Conservation (phyloP, 345 rosid species). For the Pistacia vera region DNA sequence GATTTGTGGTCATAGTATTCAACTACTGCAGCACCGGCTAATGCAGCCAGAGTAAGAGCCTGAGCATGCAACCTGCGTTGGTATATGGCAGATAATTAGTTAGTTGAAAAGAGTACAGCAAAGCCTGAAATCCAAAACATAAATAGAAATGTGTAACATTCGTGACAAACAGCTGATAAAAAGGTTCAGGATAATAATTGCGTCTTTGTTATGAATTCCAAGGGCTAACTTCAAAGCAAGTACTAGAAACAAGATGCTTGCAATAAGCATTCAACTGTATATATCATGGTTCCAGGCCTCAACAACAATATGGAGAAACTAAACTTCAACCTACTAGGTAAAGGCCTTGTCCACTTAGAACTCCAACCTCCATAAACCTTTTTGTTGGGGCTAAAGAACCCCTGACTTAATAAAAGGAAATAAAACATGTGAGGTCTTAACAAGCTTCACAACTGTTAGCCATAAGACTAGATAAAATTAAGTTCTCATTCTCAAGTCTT, state of each 20-base stretch:
- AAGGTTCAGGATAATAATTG: background rate
- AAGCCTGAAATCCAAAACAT: background rate
- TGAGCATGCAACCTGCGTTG: slow-evolving; percentile 84
- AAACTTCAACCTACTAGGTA: background rate
- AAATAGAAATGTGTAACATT: background rate
- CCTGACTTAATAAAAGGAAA: background rate
- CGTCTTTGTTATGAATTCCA: background rate
- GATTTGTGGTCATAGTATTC: slow-evolving; percentile 81
- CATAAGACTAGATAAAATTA: background rate
- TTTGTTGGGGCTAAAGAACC: background rate
- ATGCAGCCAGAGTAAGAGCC: slow-evolving; percentile 85
- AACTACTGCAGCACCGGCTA: slow-evolving; percentile 86
- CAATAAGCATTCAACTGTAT: background rate
- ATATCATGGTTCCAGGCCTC: background rate
- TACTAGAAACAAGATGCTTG: background rate
- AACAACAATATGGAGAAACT: background rate
- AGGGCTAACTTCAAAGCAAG: background rate
- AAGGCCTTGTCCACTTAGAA: background rate
- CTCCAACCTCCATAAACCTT: background rate
- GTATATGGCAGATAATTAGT: background rate
- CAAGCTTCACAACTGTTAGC: background rate
- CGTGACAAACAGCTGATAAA: background rate
- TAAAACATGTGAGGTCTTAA: background rate
- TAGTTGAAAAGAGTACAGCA: background rate
- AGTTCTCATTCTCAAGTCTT: background rate